Evolutionary conservation across 2,329 filamentous ascomycete species (phyloP).

Genomic region (Colletotrichum australisinense): DNA sequence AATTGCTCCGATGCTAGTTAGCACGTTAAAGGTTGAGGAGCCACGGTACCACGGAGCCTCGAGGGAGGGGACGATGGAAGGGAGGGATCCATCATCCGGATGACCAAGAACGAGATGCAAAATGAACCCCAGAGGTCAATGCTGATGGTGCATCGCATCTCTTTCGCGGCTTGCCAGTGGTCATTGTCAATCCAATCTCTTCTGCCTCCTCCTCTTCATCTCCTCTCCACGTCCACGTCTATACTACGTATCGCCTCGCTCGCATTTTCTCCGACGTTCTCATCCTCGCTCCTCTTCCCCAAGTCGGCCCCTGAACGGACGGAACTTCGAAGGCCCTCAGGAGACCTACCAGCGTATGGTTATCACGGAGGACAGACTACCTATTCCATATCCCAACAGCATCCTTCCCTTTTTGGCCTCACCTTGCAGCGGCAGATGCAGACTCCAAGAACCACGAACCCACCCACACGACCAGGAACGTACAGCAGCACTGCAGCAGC

Average conservation of each 20-base stretch:
- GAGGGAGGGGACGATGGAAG: background rate
- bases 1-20: background rate
- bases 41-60: background rate
- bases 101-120: background rate
- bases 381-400: constrained; percentile 8
- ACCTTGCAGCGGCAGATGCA: constrained; percentile 32
- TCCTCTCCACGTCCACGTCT: background rate
- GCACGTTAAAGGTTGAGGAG: background rate
- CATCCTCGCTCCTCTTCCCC: background rate
- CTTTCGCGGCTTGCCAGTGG: background rate
- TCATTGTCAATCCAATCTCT: background rate
- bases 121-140: constrained; percentile 23
- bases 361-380: background rate
- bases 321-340: background rate
- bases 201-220: background rate
- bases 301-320: background rate
- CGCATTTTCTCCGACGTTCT: background rate
- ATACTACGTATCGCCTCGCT: background rate
- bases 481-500: background rate
- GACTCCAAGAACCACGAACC: constrained; percentile 5
- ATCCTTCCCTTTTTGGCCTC: constrained; percentile 8
- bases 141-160: constrained; percentile 1
- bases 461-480: background rate
- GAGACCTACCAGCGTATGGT: background rate
- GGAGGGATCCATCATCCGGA: no score